Conservation (phyloP, 1,139 yeast species). For the Zygosaccharomyces sapae region DNA sequence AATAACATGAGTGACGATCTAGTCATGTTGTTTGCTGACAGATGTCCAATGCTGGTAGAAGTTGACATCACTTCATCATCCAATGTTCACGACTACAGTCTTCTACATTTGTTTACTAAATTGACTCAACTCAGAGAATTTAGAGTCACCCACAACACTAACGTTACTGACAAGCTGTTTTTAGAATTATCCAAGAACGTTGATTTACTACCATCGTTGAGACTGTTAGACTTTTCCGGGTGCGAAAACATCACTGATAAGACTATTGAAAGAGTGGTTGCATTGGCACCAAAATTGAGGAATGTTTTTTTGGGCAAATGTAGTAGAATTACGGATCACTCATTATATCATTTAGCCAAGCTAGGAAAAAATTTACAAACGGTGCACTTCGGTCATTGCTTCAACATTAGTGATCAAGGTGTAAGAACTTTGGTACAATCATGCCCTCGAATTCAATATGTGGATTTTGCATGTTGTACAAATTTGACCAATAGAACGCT, state of each 20-base stretch:
- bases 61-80: conserved; percentile 84
- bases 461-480: conserved; percentile 91
- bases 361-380: conserved; percentile 83
- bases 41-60: conserved; percentile 80
- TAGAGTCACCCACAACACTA: conserved; percentile 69
- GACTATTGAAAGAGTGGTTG: conserved; percentile 67
- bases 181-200: conserved; percentile 34
- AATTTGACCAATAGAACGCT: conserved; percentile 85
- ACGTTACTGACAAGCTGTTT: conserved; percentile 52
- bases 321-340: conserved; percentile 77
- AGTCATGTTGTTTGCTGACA: conserved; percentile 56
- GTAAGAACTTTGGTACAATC: conserved; percentile 68
- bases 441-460: conserved; percentile 84
- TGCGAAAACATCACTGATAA: conserved; percentile 80
- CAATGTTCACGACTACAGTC: conserved; percentile 60
- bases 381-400: conserved; percentile 91
- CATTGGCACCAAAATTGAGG: conserved; percentile 77
- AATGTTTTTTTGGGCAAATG: conserved; percentile 90
- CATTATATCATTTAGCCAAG: conserved; percentile 65
- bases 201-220: conserved; percentile 46
- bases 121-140: conserved; percentile 76
- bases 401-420: conserved; percentile 83
- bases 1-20: conserved; percentile 63
- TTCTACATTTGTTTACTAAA: conserved; percentile 58
- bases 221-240: conserved; percentile 81